These are phyloP conservation scores for Amyloporia xantha DNA, from an alignment of 768 basidiomycete species.

Conservation along the genomic window DNA sequence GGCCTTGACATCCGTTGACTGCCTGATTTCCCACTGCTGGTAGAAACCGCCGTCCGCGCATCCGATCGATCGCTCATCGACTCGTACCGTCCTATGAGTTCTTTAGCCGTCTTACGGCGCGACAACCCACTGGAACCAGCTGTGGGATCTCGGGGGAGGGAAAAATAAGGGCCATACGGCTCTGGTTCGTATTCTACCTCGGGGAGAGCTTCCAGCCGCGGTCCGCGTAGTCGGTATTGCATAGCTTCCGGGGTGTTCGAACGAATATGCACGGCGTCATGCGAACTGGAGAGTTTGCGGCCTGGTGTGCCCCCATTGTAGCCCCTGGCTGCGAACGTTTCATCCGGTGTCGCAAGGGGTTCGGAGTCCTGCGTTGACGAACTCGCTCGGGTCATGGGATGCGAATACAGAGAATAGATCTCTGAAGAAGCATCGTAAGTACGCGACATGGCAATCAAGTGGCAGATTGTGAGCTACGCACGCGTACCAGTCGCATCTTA, in stretches of 20 bases:
- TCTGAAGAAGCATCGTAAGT: slow-evolving; percentile 4
- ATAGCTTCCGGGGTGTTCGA: background rate
- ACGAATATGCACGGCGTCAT: background rate
- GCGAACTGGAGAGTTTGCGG: background rate
- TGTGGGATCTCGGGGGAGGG: slow-evolving; percentile 7
- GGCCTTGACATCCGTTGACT: background rate
- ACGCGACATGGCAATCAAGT: slow-evolving; percentile 2
- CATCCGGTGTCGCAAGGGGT: slow-evolving; percentile 2
- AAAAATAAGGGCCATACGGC: slow-evolving; percentile 13
- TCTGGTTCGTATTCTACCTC: slow-evolving; percentile 5
- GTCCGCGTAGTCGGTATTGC: background rate
- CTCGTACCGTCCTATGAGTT: slow-evolving; percentile 49
- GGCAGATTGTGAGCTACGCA: too few relatives aligned
- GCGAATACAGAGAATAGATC: slow-evolving; percentile 4
- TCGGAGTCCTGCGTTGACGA: slow-evolving; percentile 1
- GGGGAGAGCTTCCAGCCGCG: background rate
- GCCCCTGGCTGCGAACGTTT: background rate
- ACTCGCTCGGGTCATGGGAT: slow-evolving; percentile 6
- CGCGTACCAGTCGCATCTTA: too few relatives aligned
- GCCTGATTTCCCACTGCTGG: background rate
- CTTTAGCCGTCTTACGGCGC: slow-evolving; percentile 35
- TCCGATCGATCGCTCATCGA: slow-evolving; percentile 27
- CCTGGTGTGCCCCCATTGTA: background rate
- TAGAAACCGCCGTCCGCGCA: background rate
- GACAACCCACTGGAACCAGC: background rate